Conservation (phyloP, 2,329 filamentous ascomycete species). For the Capronia americana region DNA sequence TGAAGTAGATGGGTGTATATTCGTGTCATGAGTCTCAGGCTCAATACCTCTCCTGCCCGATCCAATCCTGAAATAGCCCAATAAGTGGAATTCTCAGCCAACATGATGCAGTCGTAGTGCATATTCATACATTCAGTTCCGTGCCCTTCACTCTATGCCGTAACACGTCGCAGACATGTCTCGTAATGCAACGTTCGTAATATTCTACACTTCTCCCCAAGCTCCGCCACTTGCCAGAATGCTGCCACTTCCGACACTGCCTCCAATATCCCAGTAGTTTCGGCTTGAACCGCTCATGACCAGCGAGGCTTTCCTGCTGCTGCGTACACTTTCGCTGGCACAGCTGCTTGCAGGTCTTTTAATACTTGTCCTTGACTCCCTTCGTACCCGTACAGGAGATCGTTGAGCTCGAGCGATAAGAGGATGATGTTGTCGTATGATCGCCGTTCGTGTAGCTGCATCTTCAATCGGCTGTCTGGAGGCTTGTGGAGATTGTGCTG, state of each 20-base stretch:
- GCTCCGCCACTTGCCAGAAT: slow-evolving; percentile 72
- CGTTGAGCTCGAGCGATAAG: slow-evolving; percentile 69
- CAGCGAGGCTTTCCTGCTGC: slow-evolving; percentile 65
- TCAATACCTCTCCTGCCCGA: neutral
- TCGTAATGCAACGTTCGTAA: slow-evolving; percentile 10
- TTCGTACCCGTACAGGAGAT: slow-evolving; percentile 52
- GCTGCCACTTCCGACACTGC: slow-evolving; percentile 75
- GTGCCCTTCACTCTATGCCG: slow-evolving; percentile 15
- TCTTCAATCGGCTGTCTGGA: slow-evolving; percentile 60
- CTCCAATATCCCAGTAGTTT: slow-evolving; percentile 92
- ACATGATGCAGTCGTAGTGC: slow-evolving; percentile 25
- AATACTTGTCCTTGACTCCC: slow-evolving; percentile 54
- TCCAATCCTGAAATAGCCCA: neutral
- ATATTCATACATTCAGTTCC: slow-evolving; percentile 30
- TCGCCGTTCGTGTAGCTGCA: slow-evolving; percentile 75
- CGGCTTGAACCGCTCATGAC: slow-evolving; percentile 71
- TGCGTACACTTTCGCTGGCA: slow-evolving; percentile 84
- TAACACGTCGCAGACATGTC: slow-evolving; percentile 10
- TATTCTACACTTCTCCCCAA: slow-evolving; percentile 73
- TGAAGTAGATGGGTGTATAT: slow-evolving; percentile 11
- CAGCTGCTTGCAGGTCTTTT: slow-evolving; percentile 69
- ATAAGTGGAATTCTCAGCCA: slow-evolving; percentile 8
- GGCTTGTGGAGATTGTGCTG: slow-evolving; percentile 54
- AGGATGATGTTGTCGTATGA: slow-evolving; percentile 88
- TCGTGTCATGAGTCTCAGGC: neutral